These are phyloP conservation scores for Fusarium foetens DNA, from an alignment of 2,329 filamentous ascomycete species.

Conservation along the genomic window DNA sequence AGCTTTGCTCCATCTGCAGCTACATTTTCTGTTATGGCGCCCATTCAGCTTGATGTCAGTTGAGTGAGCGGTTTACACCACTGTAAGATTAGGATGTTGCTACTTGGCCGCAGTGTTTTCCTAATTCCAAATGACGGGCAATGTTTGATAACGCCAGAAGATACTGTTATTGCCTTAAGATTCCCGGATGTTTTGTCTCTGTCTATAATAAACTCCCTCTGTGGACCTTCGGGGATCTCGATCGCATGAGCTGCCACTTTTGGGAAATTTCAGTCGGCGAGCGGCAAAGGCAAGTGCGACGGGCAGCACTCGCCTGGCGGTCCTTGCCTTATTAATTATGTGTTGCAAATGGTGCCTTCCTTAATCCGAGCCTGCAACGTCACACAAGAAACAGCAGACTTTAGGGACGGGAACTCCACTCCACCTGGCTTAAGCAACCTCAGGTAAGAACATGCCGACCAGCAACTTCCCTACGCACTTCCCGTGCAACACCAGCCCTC, in stretches of 20 bases:
- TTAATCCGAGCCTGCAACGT: slow-evolving; percentile 33
- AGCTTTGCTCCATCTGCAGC: slow-evolving; percentile 2
- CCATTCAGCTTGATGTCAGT: neutral
- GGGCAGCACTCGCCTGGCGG: slow-evolving; percentile 14
- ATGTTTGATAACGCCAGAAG: neutral
- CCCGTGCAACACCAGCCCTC: slow-evolving; percentile 22
- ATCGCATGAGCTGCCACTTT: slow-evolving; percentile 20
- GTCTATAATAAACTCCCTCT: slow-evolving; percentile 1
- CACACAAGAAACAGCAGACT: slow-evolving; percentile 36
- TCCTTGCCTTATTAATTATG: slow-evolving; percentile 15
- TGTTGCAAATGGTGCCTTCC: slow-evolving; percentile 25
- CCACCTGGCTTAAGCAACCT: slow-evolving; percentile 18
- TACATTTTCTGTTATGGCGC: neutral
- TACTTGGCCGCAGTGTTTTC: neutral
- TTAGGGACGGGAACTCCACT: slow-evolving; percentile 26
- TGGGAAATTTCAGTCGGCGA: slow-evolving; percentile 3
- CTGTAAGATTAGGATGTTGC: neutral
- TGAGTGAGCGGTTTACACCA: neutral
- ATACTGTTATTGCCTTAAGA: neutral
- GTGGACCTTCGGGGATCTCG: slow-evolving; percentile 21
- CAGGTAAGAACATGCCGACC: slow-evolving; percentile 7
- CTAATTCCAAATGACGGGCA: neutral
- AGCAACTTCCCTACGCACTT: slow-evolving; percentile 3
- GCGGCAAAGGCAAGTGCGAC: slow-evolving; percentile 22
- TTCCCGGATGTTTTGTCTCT: neutral